A percentile compares a stretch with the other conserved stretches of the same genome.
Evolutionary conservation across 768 basidiomycete genomes (phyloP).

Genomic region (Tephrocybe sp.): DNA sequence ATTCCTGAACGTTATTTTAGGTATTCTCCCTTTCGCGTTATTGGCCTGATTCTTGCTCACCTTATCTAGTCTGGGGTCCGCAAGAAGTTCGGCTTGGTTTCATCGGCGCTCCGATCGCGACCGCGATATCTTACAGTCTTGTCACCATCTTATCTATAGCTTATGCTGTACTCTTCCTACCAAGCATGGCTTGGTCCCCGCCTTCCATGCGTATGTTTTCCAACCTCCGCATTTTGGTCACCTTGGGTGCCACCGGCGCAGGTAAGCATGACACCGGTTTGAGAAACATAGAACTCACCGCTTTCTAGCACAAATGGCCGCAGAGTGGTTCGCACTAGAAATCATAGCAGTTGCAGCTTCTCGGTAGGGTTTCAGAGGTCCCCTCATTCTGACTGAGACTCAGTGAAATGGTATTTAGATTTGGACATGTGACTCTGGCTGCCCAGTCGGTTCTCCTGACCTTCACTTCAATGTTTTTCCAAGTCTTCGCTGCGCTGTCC

Average conservation of each 20-base stretch:
- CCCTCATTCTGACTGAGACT: neutral
- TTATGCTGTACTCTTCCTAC: constrained; percentile 62
- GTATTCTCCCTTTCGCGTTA: constrained; percentile 19
- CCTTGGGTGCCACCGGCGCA: constrained; percentile 79
- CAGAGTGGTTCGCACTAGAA: constrained; percentile 99
- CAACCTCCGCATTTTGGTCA: constrained; percentile 61
- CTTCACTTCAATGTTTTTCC: too few relatives aligned
- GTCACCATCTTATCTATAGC: constrained; percentile 59
- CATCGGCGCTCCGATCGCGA: constrained; percentile 89
- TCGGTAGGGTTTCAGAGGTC: constrained; percentile 28
- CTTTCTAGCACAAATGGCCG: constrained; percentile 66
- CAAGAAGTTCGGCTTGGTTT: constrained; percentile 77
- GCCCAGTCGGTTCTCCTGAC: too few relatives aligned
- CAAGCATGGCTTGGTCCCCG: constrained; percentile 82
- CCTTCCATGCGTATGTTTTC: constrained; percentile 62
- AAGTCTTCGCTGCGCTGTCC: too few relatives aligned
- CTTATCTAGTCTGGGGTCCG: constrained; percentile 80
- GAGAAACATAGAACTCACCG: neutral
- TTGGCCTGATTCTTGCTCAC: neutral
- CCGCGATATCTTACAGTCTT: constrained; percentile 84
- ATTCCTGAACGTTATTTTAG: constrained; percentile 78
- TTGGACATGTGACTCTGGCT: too few relatives aligned
- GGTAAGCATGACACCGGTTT: constrained; percentile 35
- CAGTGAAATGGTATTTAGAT: too few relatives aligned
- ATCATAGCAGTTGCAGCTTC: constrained; percentile 60